Evolutionary conservation across 805 yeast species (phyloP).

Genomic region (Candida coquimbonensis): DNA sequence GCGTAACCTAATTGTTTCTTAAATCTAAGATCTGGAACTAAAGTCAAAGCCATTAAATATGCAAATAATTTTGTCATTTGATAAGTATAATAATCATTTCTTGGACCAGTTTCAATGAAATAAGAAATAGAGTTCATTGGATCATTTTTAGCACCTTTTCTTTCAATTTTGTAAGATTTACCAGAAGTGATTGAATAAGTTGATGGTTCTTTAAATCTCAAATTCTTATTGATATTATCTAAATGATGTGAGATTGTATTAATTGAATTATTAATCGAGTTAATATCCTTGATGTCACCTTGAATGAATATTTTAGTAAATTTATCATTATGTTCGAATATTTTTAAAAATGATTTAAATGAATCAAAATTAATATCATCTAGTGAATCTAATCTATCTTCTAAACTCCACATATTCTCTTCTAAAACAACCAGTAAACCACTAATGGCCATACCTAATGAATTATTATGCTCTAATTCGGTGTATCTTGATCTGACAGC

Average conservation of each 20-base stretch:
- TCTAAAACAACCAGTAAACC: constrained; percentile 50
- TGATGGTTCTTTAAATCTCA: constrained; percentile 24
- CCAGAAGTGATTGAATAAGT: constrained; percentile 34
- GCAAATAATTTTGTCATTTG: constrained; percentile 41
- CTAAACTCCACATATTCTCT: constrained; percentile 45
- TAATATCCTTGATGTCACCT: constrained; percentile 36
- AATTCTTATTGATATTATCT: background rate
- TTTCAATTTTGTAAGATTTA: constrained; percentile 27
- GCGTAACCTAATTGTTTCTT: constrained; percentile 57
- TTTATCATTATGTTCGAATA: constrained; percentile 25
- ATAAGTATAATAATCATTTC: constrained; percentile 28
- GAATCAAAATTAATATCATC: constrained; percentile 38
- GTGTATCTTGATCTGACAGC: constrained; percentile 41
- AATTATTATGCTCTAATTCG: constrained; percentile 33
- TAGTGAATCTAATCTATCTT: constrained; percentile 48
- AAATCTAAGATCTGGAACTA: constrained; percentile 43
- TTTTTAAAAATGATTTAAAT: constrained; percentile 25
- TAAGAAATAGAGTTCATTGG: constrained; percentile 45
- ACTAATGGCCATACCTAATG: constrained; percentile 42
- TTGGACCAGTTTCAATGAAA: constrained; percentile 51
- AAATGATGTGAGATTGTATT: constrained; percentile 24
- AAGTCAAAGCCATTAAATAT: constrained; percentile 36
- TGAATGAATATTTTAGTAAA: constrained; percentile 39
- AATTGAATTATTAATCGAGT: constrained; percentile 21
- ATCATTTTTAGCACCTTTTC: constrained; percentile 35